Conservation (phyloP, 1,139 yeast species). For the Debaryomyces subglobosus region DNA sequence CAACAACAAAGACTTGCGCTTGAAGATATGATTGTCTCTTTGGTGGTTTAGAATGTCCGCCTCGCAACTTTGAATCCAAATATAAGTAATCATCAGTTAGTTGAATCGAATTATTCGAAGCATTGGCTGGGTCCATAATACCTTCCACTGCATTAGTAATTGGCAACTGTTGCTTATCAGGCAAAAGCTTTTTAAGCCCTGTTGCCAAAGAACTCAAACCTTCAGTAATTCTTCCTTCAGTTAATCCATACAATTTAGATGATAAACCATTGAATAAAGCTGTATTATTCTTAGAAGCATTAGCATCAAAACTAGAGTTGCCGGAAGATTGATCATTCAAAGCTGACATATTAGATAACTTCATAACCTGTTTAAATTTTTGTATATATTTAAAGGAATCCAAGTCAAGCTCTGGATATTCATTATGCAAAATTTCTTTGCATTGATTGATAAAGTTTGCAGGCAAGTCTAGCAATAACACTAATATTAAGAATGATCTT, state of each 20-base stretch:
- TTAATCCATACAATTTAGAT: constrained; percentile 73
- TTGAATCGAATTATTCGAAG: constrained; percentile 61
- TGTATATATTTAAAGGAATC: constrained; percentile 71
- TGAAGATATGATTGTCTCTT: constrained; percentile 80
- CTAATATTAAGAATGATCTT: constrained; percentile 81
- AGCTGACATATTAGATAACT: constrained; percentile 54
- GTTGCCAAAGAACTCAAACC: constrained; percentile 87
- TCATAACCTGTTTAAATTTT: constrained; percentile 77
- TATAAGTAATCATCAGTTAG: constrained; percentile 87
- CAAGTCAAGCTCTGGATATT: constrained; percentile 62
- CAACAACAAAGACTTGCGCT: constrained; percentile 87
- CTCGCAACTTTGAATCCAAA: constrained; percentile 89
- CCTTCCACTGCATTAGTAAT: constrained; percentile 90
- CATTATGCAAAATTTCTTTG: constrained; percentile 59
- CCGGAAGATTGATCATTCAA: constrained; percentile 16
- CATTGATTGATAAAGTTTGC: constrained; percentile 64
- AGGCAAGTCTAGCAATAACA: constrained; percentile 58
- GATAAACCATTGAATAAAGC: constrained; percentile 80
- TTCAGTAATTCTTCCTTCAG: constrained; percentile 79
- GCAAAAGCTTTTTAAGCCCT: constrained; percentile 83
- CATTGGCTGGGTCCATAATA: constrained; percentile 77
- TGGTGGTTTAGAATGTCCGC: constrained; percentile 88
- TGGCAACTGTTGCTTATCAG: constrained; percentile 86
- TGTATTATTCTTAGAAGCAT: constrained; percentile 40
- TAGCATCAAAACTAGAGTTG: constrained; percentile 18